Conservation (phyloP, 257 asterid species). For the Penstemon davidsonii region DNA sequence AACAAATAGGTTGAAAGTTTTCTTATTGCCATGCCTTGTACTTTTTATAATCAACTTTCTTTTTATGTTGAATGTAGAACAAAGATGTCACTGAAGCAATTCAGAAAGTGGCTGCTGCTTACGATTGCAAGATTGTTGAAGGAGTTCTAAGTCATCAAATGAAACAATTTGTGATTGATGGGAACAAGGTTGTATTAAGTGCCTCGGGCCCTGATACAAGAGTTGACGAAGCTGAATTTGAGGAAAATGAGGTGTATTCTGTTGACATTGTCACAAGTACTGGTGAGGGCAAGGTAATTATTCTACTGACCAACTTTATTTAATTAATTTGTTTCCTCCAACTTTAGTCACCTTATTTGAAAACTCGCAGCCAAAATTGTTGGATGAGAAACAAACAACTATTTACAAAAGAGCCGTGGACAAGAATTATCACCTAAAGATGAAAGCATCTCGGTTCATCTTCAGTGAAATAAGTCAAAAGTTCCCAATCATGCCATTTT, state of each 20-base stretch:
- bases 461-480: constrained; percentile 90
- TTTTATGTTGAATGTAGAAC: constrained; percentile 37
- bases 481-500: constrained; percentile 84
- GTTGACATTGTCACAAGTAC: constrained; percentile 87
- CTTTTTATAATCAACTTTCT: no score
- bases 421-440: constrained; percentile 76
- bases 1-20: no score
- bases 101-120: constrained; percentile 92
- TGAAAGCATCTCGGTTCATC: constrained; percentile 92
- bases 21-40: no score
- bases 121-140: constrained; percentile 92
- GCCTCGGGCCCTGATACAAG: constrained; percentile 72
- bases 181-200: constrained; percentile 84
- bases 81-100: constrained; percentile 81
- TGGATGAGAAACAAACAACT: constrained; percentile 96
- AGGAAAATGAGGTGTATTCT: constrained; percentile 89
- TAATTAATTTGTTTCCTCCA: background rate
- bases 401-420: constrained; percentile 93
- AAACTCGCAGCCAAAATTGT: constrained; percentile 59
- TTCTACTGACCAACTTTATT: background rate
- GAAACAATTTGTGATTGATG: constrained; percentile 95
- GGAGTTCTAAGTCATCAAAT: constrained; percentile 93
- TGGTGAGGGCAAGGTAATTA: constrained; percentile 88
- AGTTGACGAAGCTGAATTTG: constrained; percentile 95
- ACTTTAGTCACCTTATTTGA: constrained; percentile 11